phyloP scores from a whole-genome alignment of 768 basidiomycete species.

The Tremella fuciformis region DNA sequence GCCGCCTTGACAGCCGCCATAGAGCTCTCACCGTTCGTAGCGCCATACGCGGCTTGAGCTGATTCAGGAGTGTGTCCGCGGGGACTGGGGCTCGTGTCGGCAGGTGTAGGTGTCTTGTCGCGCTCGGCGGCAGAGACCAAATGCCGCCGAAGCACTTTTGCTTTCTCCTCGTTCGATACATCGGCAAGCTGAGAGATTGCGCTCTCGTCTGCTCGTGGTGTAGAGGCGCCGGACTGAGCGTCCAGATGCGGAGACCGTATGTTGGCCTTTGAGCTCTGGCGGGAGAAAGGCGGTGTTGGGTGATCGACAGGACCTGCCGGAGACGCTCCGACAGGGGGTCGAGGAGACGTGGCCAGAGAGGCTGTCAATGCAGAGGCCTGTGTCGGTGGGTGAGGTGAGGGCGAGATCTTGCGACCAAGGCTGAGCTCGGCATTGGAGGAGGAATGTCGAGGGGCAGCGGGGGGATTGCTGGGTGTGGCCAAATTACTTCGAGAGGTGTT shows the following conservation, averaged over 20 bases:
- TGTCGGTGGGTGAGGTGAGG: not conserved
- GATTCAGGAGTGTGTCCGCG: conserved; percentile 6
- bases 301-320: not conserved
- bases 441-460: not conserved
- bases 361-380: conserved; percentile 6
- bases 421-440: not conserved
- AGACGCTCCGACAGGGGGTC: not conserved
- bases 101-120: conserved; percentile 29
- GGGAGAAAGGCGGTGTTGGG: not conserved
- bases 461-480: not conserved
- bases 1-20: not conserved
- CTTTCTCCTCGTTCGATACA: conserved; percentile 77
- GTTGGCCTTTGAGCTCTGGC: not conserved
- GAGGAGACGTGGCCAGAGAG: not conserved
- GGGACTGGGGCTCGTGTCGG: conserved; percentile 24
- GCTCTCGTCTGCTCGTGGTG: conserved; percentile 22
- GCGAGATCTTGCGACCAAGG: not conserved
- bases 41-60: not conserved
- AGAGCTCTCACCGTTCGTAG: not conserved
- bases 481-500: not conserved
- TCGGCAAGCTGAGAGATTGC: conserved; percentile 39
- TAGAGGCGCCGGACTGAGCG: conserved; percentile 4
- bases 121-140: conserved; percentile 72
- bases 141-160: conserved; percentile 72
- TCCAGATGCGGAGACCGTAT: not conserved